Percentiles rank a stretch among this genome's conserved stretches.
phyloP scores from a whole-genome alignment of 306 rosid species.

The Boehmeria nivea region DNA sequence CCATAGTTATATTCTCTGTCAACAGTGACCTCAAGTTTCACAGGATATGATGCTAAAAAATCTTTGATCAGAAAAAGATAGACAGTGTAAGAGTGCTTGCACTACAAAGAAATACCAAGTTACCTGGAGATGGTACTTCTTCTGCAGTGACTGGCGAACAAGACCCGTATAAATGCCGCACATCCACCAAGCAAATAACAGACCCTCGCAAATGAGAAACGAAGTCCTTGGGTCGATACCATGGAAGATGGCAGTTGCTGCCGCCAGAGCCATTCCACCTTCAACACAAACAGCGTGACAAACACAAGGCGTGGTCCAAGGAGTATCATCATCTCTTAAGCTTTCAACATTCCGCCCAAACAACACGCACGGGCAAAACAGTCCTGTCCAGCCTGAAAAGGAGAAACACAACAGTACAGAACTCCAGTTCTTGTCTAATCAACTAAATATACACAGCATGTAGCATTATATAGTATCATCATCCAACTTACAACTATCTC shows the following conservation, averaged over 20 bases:
- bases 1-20: no score
- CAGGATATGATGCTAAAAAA: no score
- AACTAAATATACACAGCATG: not conserved
- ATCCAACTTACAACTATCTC: slow-evolving; percentile 76
- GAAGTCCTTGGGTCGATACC: slow-evolving; percentile 59
- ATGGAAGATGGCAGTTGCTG: slow-evolving; percentile 56
- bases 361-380: slow-evolving; percentile 87
- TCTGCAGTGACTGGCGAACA: slow-evolving; percentile 80
- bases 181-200: slow-evolving; percentile 96
- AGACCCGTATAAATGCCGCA: slow-evolving; percentile 90
- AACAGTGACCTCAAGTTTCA: no score
- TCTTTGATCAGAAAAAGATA: no score
- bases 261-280: slow-evolving; percentile 87
- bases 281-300: slow-evolving; percentile 92
- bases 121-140: slow-evolving; percentile 94
- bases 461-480: not conserved
- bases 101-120: slow-evolving; percentile 5
- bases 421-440: not conserved
- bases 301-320: slow-evolving; percentile 76
- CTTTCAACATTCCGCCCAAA: slow-evolving; percentile 86
- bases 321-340: slow-evolving; percentile 61
- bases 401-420: not conserved
- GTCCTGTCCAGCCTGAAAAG: slow-evolving; percentile 73
- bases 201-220: slow-evolving; percentile 77
- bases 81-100: no score